Percentiles rank a stretch among this genome's conserved stretches.
Evolutionary conservation across 75 land plant genomes (phyloP).

Genomic region (Ceratopteris richardii): DNA sequence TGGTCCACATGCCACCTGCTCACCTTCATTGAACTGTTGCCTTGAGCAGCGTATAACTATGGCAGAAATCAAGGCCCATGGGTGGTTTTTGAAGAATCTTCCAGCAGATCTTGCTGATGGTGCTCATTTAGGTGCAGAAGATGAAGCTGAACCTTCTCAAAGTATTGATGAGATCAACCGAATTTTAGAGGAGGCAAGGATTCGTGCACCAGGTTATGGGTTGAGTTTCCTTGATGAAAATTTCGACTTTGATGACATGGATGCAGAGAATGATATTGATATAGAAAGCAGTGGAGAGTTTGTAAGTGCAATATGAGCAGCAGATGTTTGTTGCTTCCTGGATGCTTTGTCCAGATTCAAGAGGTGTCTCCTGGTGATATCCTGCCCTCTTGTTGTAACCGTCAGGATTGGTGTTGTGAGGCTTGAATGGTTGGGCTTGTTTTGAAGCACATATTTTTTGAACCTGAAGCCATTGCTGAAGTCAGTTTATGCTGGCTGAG

Average conservation of each 20-base stretch:
- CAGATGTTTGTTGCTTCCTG: too few relatives aligned
- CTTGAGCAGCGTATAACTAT: slow-evolving; percentile 51
- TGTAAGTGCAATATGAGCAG: not conserved
- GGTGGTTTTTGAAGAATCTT: slow-evolving; percentile 68
- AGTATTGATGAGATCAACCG: slow-evolving; percentile 60
- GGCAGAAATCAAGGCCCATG: slow-evolving; percentile 64
- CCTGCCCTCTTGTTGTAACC: too few relatives aligned
- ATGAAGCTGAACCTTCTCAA: slow-evolving; percentile 25
- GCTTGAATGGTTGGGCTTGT: too few relatives aligned
- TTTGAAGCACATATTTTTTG: too few relatives aligned
- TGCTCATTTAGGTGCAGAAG: slow-evolving; percentile 25
- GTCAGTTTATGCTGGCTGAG: too few relatives aligned
- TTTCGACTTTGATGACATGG: slow-evolving; percentile 16
- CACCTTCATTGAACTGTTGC: not conserved
- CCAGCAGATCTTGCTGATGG: slow-evolving; percentile 52
- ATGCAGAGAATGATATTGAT: slow-evolving; percentile 7
- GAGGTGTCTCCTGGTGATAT: too few relatives aligned
- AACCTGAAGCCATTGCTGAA: too few relatives aligned
- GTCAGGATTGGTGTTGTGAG: too few relatives aligned
- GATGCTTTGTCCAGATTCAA: too few relatives aligned
- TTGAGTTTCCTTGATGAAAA: slow-evolving; percentile 1
- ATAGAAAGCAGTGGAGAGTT: slow-evolving; percentile 6
- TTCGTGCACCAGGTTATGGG: slow-evolving; percentile 2
- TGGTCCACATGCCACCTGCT: not conserved
- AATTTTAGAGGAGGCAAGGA: slow-evolving; percentile 48